Percentiles rank a stretch among this genome's conserved stretches.
Conservation (phyloP, 495 filamentous ascomycete genomes). For the Oidiodendron maius region DNA sequence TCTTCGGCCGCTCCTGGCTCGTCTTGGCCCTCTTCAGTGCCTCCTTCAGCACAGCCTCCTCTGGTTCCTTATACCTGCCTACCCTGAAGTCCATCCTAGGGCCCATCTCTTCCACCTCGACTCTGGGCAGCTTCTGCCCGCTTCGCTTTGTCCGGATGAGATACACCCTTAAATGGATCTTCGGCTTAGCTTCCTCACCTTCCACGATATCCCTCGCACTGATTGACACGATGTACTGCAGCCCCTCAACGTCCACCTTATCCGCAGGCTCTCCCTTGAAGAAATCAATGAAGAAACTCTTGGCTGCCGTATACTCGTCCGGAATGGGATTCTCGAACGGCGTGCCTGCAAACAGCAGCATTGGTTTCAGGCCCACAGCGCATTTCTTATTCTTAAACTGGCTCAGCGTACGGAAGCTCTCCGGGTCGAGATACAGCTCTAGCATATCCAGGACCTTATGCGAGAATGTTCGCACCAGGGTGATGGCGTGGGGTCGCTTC, state of each 20-base stretch:
- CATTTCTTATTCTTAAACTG: slow-evolving; percentile 82
- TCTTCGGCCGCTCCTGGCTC: slow-evolving; percentile 76
- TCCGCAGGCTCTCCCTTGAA: slow-evolving; percentile 71
- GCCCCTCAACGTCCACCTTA: slow-evolving; percentile 86
- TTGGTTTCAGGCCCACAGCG: slow-evolving; percentile 75
- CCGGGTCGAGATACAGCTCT: slow-evolving; percentile 72
- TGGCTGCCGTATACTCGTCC: slow-evolving; percentile 72
- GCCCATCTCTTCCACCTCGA: slow-evolving; percentile 93
- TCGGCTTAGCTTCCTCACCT: slow-evolving; percentile 52
- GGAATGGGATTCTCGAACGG: slow-evolving; percentile 72
- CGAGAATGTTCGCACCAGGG: slow-evolving; percentile 74
- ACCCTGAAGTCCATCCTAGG: slow-evolving; percentile 91
- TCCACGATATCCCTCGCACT: slow-evolving; percentile 60
- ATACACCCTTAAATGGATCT: slow-evolving; percentile 78
- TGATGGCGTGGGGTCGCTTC: slow-evolving; percentile 88
- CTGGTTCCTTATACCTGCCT: slow-evolving; percentile 71
- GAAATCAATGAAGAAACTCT: slow-evolving; percentile 84
- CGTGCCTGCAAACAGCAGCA: slow-evolving; percentile 81
- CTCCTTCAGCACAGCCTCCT: slow-evolving; percentile 76
- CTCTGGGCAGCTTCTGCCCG: slow-evolving; percentile 78
- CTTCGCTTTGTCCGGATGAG: slow-evolving; percentile 77
- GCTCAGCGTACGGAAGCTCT: slow-evolving; percentile 55
- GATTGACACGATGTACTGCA: slow-evolving; percentile 82
- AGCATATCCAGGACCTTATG: slow-evolving; percentile 88
- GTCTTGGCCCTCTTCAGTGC: slow-evolving; percentile 79